These are phyloP conservation scores for Moesziomyces sp. DNA, from an alignment of 1,284 basidiomycete species.

Conservation along the genomic window DNA sequence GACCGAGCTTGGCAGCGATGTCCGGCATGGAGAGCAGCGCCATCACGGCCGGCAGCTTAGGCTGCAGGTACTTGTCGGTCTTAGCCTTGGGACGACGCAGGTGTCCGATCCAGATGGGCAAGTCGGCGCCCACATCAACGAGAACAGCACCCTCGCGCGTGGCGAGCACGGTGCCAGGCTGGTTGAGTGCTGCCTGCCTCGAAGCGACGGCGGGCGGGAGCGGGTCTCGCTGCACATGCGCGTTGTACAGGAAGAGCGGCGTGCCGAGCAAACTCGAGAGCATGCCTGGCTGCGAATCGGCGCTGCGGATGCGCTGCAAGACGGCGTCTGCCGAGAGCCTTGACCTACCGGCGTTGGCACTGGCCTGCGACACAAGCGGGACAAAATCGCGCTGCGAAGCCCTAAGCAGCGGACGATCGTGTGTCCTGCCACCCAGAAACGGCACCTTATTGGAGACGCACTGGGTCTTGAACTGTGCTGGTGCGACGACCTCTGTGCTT, in stretches of 20 bases:
- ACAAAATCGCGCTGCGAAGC: slow-evolving; percentile 65
- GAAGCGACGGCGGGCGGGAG: slow-evolving; percentile 35
- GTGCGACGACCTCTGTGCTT: slow-evolving; percentile 20
- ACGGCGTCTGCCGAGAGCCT: slow-evolving; percentile 68
- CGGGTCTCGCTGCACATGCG: slow-evolving; percentile 65
- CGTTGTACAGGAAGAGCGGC: slow-evolving; percentile 69
- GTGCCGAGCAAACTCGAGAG: slow-evolving; percentile 67
- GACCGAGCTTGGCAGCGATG: slow-evolving; percentile 49
- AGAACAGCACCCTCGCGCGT: slow-evolving; percentile 69
- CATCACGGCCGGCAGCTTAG: slow-evolving; percentile 69
- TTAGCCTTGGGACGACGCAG: slow-evolving; percentile 69
- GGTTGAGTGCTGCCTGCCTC: slow-evolving; percentile 32
- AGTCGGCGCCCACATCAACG: slow-evolving; percentile 67
- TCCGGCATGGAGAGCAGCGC: slow-evolving; percentile 65
- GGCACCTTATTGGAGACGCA: slow-evolving; percentile 63
- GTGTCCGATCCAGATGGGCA: slow-evolving; percentile 70
- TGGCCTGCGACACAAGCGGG: slow-evolving; percentile 11
- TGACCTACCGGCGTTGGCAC: neutral
- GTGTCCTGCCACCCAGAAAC: slow-evolving; percentile 68
- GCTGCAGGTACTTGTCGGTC: slow-evolving; percentile 66
- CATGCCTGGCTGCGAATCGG: slow-evolving; percentile 70
- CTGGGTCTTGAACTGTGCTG: slow-evolving; percentile 32
- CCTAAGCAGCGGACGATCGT: slow-evolving; percentile 69
- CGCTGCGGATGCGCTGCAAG: slow-evolving; percentile 68
- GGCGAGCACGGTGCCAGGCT: slow-evolving; percentile 68